These are phyloP conservation scores for Lizonia empirigonia DNA, from an alignment of 2,329 filamentous ascomycete species.

Conservation along the genomic window DNA sequence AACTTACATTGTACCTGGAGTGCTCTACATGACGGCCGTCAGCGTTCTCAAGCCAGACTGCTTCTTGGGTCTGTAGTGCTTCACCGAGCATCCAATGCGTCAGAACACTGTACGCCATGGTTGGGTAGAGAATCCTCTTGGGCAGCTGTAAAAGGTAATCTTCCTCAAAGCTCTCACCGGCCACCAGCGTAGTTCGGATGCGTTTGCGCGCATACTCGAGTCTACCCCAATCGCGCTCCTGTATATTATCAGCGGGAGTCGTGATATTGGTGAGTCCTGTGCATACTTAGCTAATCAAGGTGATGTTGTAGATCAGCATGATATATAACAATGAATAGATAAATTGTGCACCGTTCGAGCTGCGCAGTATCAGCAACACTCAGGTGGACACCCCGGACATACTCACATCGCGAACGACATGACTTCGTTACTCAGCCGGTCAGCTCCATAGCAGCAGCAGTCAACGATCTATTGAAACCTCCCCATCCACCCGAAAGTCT, in stretches of 20 bases:
- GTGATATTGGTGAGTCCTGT: neutral
- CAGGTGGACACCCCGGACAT: neutral
- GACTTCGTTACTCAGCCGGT: conserved; percentile 30
- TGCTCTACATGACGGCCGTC: conserved; percentile 8
- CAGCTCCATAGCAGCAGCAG: conserved; percentile 20
- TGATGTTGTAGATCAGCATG: conserved; percentile 42
- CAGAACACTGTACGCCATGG: conserved; percentile 37
- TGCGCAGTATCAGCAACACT: conserved; percentile 8
- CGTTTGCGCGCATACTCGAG: conserved; percentile 32
- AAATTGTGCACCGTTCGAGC: conserved; percentile 39
- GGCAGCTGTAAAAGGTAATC: conserved; percentile 41
- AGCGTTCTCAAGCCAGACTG: conserved; percentile 28
- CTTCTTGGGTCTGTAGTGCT: conserved; percentile 36
- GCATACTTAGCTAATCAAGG: conserved; percentile 27
- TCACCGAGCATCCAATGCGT: conserved; percentile 44
- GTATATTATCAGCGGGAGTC: neutral
- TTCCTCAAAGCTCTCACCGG: conserved; percentile 33
- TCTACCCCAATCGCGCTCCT: conserved; percentile 39
- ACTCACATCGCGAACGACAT: conserved; percentile 34
- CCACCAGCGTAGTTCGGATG: conserved; percentile 37
- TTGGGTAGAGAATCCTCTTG: conserved; percentile 37
- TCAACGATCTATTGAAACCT: conserved; percentile 32
- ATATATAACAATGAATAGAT: conserved; percentile 41
- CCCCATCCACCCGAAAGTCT: conserved; percentile 30
- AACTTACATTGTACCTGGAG: conserved; percentile 1